Base-by-base conservation (phyloP, 352 stramenopile genomes). In the Phytophthora citricola region DNA sequence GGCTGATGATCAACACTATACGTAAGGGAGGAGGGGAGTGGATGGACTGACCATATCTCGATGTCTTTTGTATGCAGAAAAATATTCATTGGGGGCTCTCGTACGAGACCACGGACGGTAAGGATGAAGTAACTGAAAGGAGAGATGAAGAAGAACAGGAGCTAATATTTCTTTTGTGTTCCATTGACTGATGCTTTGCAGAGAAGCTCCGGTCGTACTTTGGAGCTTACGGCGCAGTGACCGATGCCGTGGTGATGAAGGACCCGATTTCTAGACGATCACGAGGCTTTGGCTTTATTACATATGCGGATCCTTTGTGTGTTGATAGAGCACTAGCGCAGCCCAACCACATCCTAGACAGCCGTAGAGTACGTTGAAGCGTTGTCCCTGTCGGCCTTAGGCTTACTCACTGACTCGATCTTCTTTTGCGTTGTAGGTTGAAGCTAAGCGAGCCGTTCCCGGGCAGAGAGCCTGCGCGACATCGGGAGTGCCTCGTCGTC, bases 281-380 rank as follows among this genome's bases (percentile, higher is more conserved):
- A 38, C 79, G 92, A 49, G 92, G 92, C 43, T 98, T 98, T 67
- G 92, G 92, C n/a, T 98, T 98, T 73, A 97, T 98, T 81, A 98
- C 92, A 53, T 98, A 97, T 73, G 90, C 87, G 38, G 91, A 97
- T 55, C 82, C 90, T 4, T 62, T 66, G 14, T 97, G 87, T 66
- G 92, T 98, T 44, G 92, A 98, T 74, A 78, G 88, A 67, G 92
- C 90, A n/a, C 66, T 98, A 27, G 83, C 89, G 14, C 89, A 97
- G 62, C 78, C 90, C 32, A 96, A 93, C 53, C 92, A 98, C 61
- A 92, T 97, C 50, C 71, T 98, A 74, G 92, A 98, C 76, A 94
- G 80, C 59, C 84, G 92, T 63, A 66, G 91, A 45, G 89, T 96
- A 85, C 49, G 83, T 88, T 5, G 17, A 9, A 10, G 14, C 8